Percentiles rank a stretch among this genome's conserved stretches.
These are phyloP conservation scores for Magnolia sinica DNA, from an alignment of 164 flowering plant species.

Conservation along the genomic window DNA sequence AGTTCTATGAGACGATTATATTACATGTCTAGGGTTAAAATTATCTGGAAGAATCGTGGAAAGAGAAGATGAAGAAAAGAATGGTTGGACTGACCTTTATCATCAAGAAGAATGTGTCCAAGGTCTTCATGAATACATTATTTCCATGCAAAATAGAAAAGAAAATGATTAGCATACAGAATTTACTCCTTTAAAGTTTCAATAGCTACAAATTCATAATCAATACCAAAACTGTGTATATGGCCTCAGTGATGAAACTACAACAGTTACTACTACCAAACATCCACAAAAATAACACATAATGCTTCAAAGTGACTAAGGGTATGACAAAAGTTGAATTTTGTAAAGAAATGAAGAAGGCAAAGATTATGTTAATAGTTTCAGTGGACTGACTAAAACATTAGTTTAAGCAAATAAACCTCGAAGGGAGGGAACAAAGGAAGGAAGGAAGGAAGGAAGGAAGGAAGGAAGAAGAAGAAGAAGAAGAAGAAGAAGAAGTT, in stretches of 20 bases:
- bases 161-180: conserved; percentile 1
- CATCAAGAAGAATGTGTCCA: conserved; percentile 9
- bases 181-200: not conserved
- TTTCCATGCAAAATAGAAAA: conserved; percentile 9
- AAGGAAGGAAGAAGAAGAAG: no score
- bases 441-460: no score
- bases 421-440: not conserved
- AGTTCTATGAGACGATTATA: not conserved
- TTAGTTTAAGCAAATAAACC: not conserved
- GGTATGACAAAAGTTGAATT: not conserved
- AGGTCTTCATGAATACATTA: conserved; percentile 10
- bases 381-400: not conserved
- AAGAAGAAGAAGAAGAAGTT: not conserved
- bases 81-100: conserved; percentile 16
- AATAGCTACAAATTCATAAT: not conserved
- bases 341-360: not conserved
- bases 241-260: no score
- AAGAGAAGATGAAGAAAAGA: conserved; percentile 2
- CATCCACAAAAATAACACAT: not conserved
- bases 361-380: not conserved
- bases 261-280: not conserved
- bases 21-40: not conserved
- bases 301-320: not conserved
- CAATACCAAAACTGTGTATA: not conserved
- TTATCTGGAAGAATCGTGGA: not conserved